Base-by-base conservation (phyloP, 1,284 basidiomycete genomes). In the Trametes hirsuta region DNA sequence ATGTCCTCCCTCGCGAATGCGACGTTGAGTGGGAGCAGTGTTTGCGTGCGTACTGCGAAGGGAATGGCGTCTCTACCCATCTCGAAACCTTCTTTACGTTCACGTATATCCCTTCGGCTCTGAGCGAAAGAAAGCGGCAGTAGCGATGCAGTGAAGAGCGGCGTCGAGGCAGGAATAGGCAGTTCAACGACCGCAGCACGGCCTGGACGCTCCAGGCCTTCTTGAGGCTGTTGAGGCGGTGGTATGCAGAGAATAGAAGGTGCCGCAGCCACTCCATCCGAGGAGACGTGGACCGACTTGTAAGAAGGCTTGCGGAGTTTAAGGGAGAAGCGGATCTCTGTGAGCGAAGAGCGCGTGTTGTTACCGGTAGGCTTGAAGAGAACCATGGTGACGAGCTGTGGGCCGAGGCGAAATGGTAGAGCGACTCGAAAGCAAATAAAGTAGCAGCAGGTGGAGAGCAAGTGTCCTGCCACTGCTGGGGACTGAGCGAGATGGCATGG, bases 71-170 rank as follows among this genome's bases (percentile, higher is more conserved):
- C 54, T 1, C n/a, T 22, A 14, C 41, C 15, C 64, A 65, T 68
- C 53, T 69, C 66, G 53, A 69, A 66, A 24, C 65, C 68, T 35
- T 69, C 68, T 14, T 39, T 40, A 8, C 68, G 64, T 48, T 65
- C 57, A 18, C 66, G 66, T 11, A 69, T 69, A 25, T 65, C 65
- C 37, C 53, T 60, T 5, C 65, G 61, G 10, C 37, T 25, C 35
- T 61, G 66, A 0, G 66, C 68, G 11, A 58, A 63, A 5, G 61
- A 42, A 15, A 69, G 62, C 15, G 62, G 58, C 10, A 68, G 25
- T 24, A 69, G 59, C 2, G 58, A 48, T 15, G 53, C 44, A 10
- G 48, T 46, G 45, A 59, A 58, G 1, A 25, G 36, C 21, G 52
- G 35, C 4, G 54, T 24, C 8, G 42, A 35, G 8, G 30, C 30